Percentiles rank a stretch among this genome's conserved stretches.
These are phyloP conservation scores for Thermomucor indicae-seudaticae DNA, from an alignment of 371 early-diverging fungal species.

Conservation along the genomic window DNA sequence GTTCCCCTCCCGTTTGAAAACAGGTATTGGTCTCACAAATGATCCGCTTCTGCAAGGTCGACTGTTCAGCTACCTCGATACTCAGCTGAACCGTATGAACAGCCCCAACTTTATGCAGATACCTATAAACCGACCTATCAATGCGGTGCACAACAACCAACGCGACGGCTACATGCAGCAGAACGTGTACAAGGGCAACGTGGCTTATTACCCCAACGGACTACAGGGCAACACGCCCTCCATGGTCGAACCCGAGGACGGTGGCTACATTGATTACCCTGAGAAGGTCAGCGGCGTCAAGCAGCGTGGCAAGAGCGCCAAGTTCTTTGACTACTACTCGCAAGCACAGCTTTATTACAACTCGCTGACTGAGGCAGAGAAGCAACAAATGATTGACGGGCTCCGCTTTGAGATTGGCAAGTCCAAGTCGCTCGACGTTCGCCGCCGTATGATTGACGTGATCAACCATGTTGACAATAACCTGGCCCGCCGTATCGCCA, in stretches of 20 bases:
- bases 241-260: constrained; percentile 17
- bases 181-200: constrained; percentile 21
- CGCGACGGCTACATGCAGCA: constrained; percentile 28
- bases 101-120: constrained; percentile 46
- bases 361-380: constrained; percentile 31
- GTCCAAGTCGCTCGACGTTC: constrained; percentile 19
- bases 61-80: constrained; percentile 48
- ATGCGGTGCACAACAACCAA: constrained; percentile 45
- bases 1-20: too few species aligned
- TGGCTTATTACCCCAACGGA: constrained; percentile 26
- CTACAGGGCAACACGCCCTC: constrained; percentile 26
- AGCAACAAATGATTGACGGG: constrained; percentile 34
- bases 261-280: constrained; percentile 35
- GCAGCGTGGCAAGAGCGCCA: constrained; percentile 18
- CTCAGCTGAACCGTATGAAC: constrained; percentile 47
- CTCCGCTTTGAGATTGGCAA: constrained; percentile 38
- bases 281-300: constrained; percentile 13
- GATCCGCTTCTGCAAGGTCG: constrained; percentile 58
- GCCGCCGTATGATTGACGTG: constrained; percentile 27
- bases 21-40: constrained; percentile 44
- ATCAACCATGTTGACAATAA: constrained; percentile 36
- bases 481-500: constrained; percentile 35
- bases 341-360: constrained; percentile 42
- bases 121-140: constrained; percentile 49
- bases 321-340: constrained; percentile 35